A percentile compares a stretch with the other conserved stretches of the same genome.
phyloP scores from a whole-genome alignment of 164 flowering plant species.

The Stephania cephalantha region DNA sequence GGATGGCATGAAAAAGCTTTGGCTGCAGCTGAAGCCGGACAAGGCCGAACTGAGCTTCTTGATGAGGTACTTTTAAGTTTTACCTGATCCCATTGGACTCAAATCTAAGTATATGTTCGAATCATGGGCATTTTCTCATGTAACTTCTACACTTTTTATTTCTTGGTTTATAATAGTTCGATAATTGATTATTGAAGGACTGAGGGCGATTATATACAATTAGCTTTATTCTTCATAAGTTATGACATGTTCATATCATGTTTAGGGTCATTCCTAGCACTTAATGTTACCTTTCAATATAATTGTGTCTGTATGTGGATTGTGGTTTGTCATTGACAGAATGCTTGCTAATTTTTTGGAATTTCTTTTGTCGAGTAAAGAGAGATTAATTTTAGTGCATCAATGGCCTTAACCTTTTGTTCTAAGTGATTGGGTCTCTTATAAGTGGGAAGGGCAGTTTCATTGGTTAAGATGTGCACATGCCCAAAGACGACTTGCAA shows the following conservation, averaged over 20 bases:
- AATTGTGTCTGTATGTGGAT: not conserved
- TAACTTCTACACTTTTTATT: not conserved
- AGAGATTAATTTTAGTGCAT: not conserved
- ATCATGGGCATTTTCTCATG: not conserved
- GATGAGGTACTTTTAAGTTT: constrained; percentile 55
- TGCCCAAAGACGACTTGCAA: no score
- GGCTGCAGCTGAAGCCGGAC: constrained; percentile 92
- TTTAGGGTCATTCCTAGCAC: not conserved
- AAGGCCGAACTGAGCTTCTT: constrained; percentile 84
- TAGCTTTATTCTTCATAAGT: not conserved
- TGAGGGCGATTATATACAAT: not conserved
- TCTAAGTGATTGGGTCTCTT: not conserved
- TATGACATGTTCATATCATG: not conserved
- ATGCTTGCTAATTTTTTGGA: not conserved
- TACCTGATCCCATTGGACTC: not conserved
- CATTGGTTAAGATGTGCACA: no score
- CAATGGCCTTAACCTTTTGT: not conserved
- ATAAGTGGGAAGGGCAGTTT: no score
- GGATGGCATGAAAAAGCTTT: constrained; percentile 98
- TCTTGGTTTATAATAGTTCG: not conserved
- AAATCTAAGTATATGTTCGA: not conserved
- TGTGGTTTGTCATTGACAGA: not conserved
- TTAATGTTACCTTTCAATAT: not conserved
- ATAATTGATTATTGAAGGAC: not conserved
- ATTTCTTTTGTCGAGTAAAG: not conserved